phyloP scores from a whole-genome alignment of 75 land plant species.

The Selaginella tamariscina region DNA sequence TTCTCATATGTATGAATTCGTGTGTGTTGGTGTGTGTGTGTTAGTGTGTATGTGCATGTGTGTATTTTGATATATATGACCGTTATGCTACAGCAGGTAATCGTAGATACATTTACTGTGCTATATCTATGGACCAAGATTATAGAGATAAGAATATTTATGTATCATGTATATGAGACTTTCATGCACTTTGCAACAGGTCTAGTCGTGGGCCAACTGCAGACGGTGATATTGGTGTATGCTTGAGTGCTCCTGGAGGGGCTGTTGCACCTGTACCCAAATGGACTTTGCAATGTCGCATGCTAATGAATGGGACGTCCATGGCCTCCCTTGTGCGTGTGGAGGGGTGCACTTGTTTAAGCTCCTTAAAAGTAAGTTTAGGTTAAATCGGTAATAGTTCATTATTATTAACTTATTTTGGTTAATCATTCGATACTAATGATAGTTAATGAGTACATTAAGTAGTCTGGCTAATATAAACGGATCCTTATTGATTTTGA shows the following conservation, averaged over 20 bases:
- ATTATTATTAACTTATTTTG: no score
- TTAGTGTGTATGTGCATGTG: slow-evolving; percentile 9
- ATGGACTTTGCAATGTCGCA: slow-evolving; percentile 90
- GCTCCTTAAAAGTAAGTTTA: slow-evolving; percentile 75
- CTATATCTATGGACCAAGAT: no score
- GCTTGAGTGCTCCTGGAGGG: slow-evolving; percentile 96
- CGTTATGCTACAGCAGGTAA: background rate
- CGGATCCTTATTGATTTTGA: no score
- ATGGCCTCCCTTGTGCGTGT: slow-evolving; percentile 99
- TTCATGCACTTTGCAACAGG: no score
- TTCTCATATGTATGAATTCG: background rate
- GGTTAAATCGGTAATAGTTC: no score
- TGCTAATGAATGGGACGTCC: slow-evolving; percentile 99
- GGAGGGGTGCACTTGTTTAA: slow-evolving; percentile 93
- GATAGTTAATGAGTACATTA: no score
- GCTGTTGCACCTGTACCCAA: slow-evolving; percentile 98
- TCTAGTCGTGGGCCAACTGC: slow-evolving; percentile 96
- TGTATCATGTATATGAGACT: no score
- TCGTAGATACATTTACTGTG: no score
- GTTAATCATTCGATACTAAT: no score
- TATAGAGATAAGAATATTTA: no score
- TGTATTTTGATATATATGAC: background rate
- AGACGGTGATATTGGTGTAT: slow-evolving; percentile 93
- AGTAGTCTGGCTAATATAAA: no score
- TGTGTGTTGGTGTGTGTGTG: slow-evolving; percentile 1